Evolutionary conservation across 1,284 basidiomycete genomes (phyloP).

Genomic region (Fomitopsis palustris): DNA sequence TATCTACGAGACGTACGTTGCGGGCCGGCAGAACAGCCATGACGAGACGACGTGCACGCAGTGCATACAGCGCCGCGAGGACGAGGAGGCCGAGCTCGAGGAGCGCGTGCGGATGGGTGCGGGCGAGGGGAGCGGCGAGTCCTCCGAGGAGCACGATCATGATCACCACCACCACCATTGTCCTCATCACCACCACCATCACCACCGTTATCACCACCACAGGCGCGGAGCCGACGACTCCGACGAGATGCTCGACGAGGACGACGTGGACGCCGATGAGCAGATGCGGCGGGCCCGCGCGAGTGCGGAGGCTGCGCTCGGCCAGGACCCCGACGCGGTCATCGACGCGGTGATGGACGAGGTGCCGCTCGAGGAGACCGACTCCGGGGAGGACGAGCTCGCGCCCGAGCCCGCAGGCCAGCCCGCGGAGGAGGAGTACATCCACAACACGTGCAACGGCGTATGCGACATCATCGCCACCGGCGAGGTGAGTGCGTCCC

Average conservation of each 20-base stretch:
- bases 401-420: slow-evolving; percentile 14
- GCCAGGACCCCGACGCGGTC: slow-evolving; percentile 26
- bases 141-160: not conserved
- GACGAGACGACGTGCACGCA: slow-evolving; percentile 36
- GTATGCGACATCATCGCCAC: slow-evolving; percentile 56
- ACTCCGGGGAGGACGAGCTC: slow-evolving; percentile 26
- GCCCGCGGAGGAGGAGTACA: slow-evolving; percentile 11
- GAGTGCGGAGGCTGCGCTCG: slow-evolving; percentile 7
- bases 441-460: slow-evolving; percentile 40
- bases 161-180: not conserved
- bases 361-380: not conserved
- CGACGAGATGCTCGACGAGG: not conserved
- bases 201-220: not conserved
- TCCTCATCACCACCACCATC: not conserved
- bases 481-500: slow-evolving; percentile 40
- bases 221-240: no score
- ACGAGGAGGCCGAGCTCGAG: slow-evolving; percentile 22
- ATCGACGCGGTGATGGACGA: slow-evolving; percentile 23
- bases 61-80: slow-evolving; percentile 19
- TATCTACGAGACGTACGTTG: slow-evolving; percentile 34
- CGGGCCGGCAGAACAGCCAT: slow-evolving; percentile 37
- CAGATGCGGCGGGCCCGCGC: not conserved
- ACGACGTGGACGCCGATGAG: not conserved
- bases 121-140: not conserved
- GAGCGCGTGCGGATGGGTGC: slow-evolving; percentile 8